Percentiles rank a stretch among this genome's conserved stretches.
Conservation (phyloP, 2,329 filamentous ascomycete species). For the Pseudogymnoascus verrucosus region DNA sequence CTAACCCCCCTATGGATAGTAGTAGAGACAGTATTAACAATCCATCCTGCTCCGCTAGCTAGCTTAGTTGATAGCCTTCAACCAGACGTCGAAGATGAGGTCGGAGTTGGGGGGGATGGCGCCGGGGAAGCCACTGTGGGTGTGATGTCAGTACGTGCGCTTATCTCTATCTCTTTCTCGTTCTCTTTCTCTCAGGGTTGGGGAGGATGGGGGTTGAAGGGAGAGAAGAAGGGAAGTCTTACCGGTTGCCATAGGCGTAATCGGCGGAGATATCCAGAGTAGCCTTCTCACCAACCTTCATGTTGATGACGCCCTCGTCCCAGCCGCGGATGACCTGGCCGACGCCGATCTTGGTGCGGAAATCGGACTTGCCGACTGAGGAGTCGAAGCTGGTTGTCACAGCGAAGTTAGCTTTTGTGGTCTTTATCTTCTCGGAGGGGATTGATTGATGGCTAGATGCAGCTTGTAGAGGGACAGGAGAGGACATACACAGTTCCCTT, state of each 20-base stretch:
- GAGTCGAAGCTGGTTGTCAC: slow-evolving; percentile 68
- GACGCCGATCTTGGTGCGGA: slow-evolving; percentile 70
- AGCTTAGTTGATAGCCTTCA: slow-evolving; percentile 51
- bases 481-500: slow-evolving; percentile 62
- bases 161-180: too few relatives aligned
- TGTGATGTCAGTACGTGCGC: neutral
- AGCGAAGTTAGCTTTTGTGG: slow-evolving; percentile 14
- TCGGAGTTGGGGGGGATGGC: slow-evolving; percentile 68
- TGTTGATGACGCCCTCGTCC: slow-evolving; percentile 77
- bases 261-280: slow-evolving; percentile 73
- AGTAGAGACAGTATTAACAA: neutral
- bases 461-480: neutral
- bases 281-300: slow-evolving; percentile 88
- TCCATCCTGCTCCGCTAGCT: neutral
- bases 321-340: slow-evolving; percentile 79
- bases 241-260: slow-evolving; percentile 56
- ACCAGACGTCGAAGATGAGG: slow-evolving; percentile 70
- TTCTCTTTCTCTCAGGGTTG: too few relatives aligned
- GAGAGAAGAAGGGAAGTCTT: slow-evolving; percentile 26
- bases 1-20: neutral
- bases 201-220: too few relatives aligned
- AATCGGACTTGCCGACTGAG: slow-evolving; percentile 68
- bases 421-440: neutral
- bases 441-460: slow-evolving; percentile 5
- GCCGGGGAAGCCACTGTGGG: slow-evolving; percentile 63